Percentiles rank a stretch among this genome's conserved stretches.
Evolutionary conservation across 179 eudicot genomes (phyloP).

Genomic region (Nepenthes alata): DNA sequence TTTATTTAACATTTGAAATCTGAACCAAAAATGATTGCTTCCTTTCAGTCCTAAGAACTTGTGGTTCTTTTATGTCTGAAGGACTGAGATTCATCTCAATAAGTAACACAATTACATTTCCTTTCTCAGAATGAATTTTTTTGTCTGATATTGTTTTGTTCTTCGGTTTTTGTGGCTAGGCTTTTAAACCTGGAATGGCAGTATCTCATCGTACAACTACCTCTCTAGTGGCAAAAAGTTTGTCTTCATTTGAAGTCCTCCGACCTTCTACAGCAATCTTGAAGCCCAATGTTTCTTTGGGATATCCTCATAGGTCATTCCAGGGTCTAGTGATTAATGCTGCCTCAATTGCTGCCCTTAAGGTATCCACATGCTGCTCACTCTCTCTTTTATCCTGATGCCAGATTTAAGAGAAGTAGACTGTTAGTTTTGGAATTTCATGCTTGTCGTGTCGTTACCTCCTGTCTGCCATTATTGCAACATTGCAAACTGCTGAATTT

Average conservation of each 20-base stretch:
- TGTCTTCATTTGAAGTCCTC: constrained; percentile 50
- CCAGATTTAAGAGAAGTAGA: neutral
- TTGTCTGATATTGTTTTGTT: no score
- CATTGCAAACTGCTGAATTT: no score
- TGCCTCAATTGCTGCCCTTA: constrained; percentile 55
- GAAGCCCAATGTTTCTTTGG: constrained; percentile 26
- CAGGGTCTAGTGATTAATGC: constrained; percentile 50
- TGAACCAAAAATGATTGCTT: no score
- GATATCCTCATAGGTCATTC: constrained; percentile 28
- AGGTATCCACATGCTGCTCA: constrained; percentile 28
- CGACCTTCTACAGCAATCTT: constrained; percentile 23
- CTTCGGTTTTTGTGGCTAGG: neutral
- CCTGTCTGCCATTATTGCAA: no score
- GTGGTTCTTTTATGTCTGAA: no score
- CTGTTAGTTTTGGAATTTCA: no score
- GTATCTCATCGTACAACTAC: constrained; percentile 22
- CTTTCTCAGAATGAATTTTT: no score
- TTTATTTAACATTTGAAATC: no score
- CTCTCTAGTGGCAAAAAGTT: constrained; percentile 17
- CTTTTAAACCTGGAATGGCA: constrained; percentile 20
- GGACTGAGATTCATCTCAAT: no score
- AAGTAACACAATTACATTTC: no score
- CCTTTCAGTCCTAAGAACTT: no score
- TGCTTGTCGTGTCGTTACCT: no score
- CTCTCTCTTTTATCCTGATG: neutral